Evolutionary conservation across 345 rosid species (phyloP).

Genomic region (Sonneratia alba): DNA sequence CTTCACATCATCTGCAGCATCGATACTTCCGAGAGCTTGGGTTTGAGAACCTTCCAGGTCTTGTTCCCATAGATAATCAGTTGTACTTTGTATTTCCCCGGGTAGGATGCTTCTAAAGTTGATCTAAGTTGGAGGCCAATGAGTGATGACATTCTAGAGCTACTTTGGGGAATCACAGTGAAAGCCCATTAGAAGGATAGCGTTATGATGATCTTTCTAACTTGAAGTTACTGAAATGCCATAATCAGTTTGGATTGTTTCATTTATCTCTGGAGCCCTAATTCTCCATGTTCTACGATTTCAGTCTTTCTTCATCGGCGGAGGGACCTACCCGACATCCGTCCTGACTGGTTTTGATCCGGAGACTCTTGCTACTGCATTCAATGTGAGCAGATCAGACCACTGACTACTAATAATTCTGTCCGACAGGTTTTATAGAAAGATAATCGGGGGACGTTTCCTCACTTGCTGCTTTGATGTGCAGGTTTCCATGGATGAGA

Average conservation of each 20-base stretch:
- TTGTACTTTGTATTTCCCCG: background rate
- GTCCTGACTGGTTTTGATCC: slow-evolving; percentile 54
- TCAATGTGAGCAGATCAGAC: slow-evolving; percentile 41
- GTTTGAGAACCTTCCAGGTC: slow-evolving; percentile 58
- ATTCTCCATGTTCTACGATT: slow-evolving; percentile 6
- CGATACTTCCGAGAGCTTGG: slow-evolving; percentile 64
- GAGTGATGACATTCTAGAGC: too few relatives aligned
- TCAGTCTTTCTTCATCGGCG: slow-evolving; percentile 83
- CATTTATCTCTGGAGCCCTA: slow-evolving; percentile 17
- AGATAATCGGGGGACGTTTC: too few relatives aligned
- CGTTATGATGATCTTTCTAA: too few relatives aligned
- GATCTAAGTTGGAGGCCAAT: background rate
- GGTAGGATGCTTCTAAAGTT: background rate
- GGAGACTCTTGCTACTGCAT: slow-evolving; percentile 54
- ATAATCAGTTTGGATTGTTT: background rate
- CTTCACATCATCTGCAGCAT: slow-evolving; percentile 70
- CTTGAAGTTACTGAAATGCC: too few relatives aligned
- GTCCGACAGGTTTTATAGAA: background rate
- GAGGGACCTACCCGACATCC: slow-evolving; percentile 52
- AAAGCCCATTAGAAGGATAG: too few relatives aligned
- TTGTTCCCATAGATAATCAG: background rate
- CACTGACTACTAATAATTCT: background rate
- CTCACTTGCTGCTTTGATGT: background rate
- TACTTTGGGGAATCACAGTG: too few relatives aligned
- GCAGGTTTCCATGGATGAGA: slow-evolving; percentile 43